Evolutionary conservation across 2,329 filamentous ascomycete genomes (phyloP), one percentile per base, ranked within the genome.

Genomic region (Fusarium armeniacum): DNA sequence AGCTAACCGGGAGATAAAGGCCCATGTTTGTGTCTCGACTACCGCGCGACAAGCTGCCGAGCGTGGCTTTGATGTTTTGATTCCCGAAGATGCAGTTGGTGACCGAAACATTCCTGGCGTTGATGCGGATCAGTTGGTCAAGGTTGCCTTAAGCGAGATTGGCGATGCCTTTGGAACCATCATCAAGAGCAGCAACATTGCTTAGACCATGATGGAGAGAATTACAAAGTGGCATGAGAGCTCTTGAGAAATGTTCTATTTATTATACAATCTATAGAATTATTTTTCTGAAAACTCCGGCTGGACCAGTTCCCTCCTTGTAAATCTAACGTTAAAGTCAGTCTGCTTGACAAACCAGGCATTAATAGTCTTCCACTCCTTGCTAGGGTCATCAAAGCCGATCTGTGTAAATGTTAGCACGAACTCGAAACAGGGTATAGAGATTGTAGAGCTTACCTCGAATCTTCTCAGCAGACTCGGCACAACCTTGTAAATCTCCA

Each of bases 101-200:
- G 89, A 91, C 76, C 78, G 90, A 11, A 84, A 91, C 75, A 90
- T 92, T 45, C 90, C 90, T 1, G 89, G 89, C 1, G 85, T 84
- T 1, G 80, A 81, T 8, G 89, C 86, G 0, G 83, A 84, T 13
- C 83, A 89, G 58, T 74, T 91, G 24, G 78, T 79, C 1, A 75
- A 78, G 76, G 83, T 86, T 64, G 82, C 82, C 3, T 77, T 92
- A 69, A 81, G 82, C 8, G 89, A 91, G 77, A 78, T 92, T 74
- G 87, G 73, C 0, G 90, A 92, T 83, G 85, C 82, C 2, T 90
- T 91, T 77, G 89, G 83, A 1, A 91, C 87, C 0, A 81, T 91
- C 9, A 80, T 91, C n/a, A 63, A 76, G 64, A 78, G 76, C 59
- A 69, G 67, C 35, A 73, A 76, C 15, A 76, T 79, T 44, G 58